Evolutionary conservation across 140 eudicot genomes (phyloP).

Genomic region (Senecio squalidus): DNA sequence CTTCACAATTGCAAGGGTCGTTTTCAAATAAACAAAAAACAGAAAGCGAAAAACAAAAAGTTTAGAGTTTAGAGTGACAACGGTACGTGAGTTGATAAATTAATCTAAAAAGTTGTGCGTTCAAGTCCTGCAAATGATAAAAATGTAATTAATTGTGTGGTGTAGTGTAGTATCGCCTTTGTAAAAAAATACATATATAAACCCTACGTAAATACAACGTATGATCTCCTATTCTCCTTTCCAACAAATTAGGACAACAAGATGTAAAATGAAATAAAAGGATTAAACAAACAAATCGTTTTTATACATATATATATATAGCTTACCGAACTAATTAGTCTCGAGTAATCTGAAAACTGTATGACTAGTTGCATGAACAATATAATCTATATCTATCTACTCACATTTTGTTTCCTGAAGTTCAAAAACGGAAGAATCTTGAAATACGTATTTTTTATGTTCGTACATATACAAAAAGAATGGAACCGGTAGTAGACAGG

Average conservation of each 20-base stretch:
- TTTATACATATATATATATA: constrained; percentile 8
- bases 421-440: not conserved
- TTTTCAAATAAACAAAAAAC: not conserved
- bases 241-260: not conserved
- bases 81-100: too few relatives aligned
- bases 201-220: constrained; percentile 2
- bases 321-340: too few relatives aligned
- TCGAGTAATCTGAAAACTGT: constrained; percentile 18
- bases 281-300: not conserved
- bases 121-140: too few relatives aligned
- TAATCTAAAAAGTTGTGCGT: too few relatives aligned
- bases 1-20: constrained; percentile 22
- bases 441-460: not conserved
- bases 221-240: not conserved
- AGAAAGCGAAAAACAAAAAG: not conserved
- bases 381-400: constrained; percentile 17
- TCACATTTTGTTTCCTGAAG: not conserved
- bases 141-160: too few relatives aligned
- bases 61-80: too few relatives aligned
- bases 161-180: not conserved
- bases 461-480: constrained; percentile 20
- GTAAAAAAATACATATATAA: constrained; percentile 2
- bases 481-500: not conserved
- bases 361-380: constrained; percentile 1
- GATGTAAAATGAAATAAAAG: not conserved